Percentiles rank a stretch among this genome's conserved stretches.
phyloP scores from a whole-genome alignment of 768 basidiomycete genomes.

The Royoungia palumana region DNA sequence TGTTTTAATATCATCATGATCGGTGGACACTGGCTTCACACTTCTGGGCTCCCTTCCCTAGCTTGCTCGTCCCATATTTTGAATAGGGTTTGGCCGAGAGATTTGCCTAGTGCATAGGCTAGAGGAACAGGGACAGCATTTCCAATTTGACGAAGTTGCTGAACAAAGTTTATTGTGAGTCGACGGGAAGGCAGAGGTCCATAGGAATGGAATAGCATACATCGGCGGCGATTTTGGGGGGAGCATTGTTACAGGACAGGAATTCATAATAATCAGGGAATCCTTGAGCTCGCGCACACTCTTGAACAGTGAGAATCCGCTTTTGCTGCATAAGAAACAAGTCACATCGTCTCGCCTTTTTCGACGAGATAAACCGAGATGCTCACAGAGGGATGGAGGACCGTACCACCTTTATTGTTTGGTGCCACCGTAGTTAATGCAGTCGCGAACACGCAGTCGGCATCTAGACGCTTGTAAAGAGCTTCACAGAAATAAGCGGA shows the following conservation, averaged over 20 bases:
- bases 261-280: constrained; percentile 74
- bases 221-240: constrained; percentile 41
- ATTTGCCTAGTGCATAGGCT: constrained; percentile 56
- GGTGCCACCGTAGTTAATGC: constrained; percentile 58
- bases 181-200: background rate
- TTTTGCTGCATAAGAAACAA: constrained; percentile 56
- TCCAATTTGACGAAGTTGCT: constrained; percentile 78
- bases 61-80: constrained; percentile 43
- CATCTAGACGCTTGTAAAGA: constrained; percentile 56
- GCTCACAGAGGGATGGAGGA: constrained; percentile 47
- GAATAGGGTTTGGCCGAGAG: constrained; percentile 43
- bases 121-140: constrained; percentile 77
- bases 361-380: background rate
- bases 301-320: constrained; percentile 61
- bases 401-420: constrained; percentile 42
- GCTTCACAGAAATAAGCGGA: constrained; percentile 31
- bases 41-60: constrained; percentile 43
- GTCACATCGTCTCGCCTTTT: background rate
- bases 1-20: background rate
- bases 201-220: constrained; percentile 38
- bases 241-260: constrained; percentile 40
- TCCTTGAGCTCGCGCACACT: constrained; percentile 73
- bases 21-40: constrained; percentile 21
- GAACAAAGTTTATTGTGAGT: constrained; percentile 4
- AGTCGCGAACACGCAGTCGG: constrained; percentile 54